These are phyloP conservation scores for Kondoa malvinella DNA, from an alignment of 768 basidiomycete genomes.

Conservation along the genomic window DNA sequence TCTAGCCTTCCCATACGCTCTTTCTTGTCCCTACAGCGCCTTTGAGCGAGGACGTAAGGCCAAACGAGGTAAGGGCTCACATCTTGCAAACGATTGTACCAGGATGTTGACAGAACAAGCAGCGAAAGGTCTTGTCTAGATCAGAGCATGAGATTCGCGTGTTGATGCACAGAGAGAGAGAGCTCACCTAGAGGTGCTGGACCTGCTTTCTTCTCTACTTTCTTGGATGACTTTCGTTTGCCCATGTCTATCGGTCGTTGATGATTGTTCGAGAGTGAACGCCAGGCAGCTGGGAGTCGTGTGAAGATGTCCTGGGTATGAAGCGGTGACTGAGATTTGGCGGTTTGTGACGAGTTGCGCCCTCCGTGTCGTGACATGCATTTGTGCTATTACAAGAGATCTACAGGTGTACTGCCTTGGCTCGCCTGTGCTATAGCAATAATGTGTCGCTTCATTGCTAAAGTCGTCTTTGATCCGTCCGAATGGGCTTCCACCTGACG, in stretches of 20 bases:
- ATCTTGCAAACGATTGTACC: constrained; percentile 25
- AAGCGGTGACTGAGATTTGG: no score
- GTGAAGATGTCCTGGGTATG: no score
- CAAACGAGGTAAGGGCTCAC: background rate
- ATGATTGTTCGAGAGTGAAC: no score
- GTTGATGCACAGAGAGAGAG: background rate
- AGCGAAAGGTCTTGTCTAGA: constrained; percentile 22
- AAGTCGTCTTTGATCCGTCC: no score
- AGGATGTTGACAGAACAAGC: constrained; percentile 25
- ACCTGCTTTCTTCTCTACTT: background rate
- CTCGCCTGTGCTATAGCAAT: no score
- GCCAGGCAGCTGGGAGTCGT: background rate
- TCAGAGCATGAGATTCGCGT: background rate
- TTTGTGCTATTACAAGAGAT: no score
- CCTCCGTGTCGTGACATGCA: no score
- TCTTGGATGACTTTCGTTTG: constrained; percentile 7
- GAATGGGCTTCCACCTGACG: no score
- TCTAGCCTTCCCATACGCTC: constrained; percentile 19
- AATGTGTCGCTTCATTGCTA: no score
- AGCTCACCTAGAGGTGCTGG: background rate
- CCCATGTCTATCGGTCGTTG: constrained; percentile 6
- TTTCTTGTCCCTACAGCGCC: constrained; percentile 17
- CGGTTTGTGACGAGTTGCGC: no score
- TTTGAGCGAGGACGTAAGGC: background rate
- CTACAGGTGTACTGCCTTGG: no score